Percentiles rank a stretch among this genome's conserved stretches.
These are phyloP conservation scores for Cryphonectria radicalis DNA, from an alignment of 2,329 filamentous ascomycete species.

Conservation along the genomic window DNA sequence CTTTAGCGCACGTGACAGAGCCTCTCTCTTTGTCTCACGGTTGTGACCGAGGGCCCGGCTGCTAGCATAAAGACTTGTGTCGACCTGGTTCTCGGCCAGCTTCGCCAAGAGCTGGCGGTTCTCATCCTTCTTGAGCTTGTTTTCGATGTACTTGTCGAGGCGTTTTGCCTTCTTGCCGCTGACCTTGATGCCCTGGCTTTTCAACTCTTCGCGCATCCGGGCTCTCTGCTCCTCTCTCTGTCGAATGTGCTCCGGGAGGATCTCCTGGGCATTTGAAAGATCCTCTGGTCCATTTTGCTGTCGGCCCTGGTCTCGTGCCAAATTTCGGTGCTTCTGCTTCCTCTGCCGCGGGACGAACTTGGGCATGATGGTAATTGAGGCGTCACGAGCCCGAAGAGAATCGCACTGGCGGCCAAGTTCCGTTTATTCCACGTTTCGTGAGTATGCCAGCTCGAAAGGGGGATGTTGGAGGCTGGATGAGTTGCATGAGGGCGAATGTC, in stretches of 20 bases:
- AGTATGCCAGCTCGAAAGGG: not conserved
- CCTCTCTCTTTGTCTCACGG: conserved; percentile 72
- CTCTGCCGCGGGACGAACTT: conserved; percentile 67
- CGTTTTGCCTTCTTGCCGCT: conserved; percentile 70
- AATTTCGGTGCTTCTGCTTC: conserved; percentile 72
- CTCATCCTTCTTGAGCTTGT: conserved; percentile 92
- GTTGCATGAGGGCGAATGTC: not conserved
- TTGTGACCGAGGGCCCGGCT: conserved; percentile 75
- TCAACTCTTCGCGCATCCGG: conserved; percentile 58
- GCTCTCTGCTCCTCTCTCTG: conserved; percentile 60
- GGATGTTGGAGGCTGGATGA: not conserved
- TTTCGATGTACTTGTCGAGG: conserved; percentile 76
- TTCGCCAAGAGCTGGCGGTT: conserved; percentile 83
- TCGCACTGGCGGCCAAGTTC: not conserved
- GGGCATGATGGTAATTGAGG: conserved; percentile 44
- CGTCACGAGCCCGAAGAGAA: not conserved
- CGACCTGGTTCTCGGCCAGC: conserved; percentile 76
- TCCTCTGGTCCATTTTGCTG: conserved; percentile 46
- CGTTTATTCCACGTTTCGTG: not conserved
- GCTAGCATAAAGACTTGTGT: conserved; percentile 80
- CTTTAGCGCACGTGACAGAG: conserved; percentile 63
- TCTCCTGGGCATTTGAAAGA: conserved; percentile 61
- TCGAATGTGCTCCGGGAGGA: conserved; percentile 51
- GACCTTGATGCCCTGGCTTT: conserved; percentile 56
- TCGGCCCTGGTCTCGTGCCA: conserved; percentile 63